Conservation (phyloP, 2,329 filamentous ascomycete species). For the Escovopsis weberi region DNA sequence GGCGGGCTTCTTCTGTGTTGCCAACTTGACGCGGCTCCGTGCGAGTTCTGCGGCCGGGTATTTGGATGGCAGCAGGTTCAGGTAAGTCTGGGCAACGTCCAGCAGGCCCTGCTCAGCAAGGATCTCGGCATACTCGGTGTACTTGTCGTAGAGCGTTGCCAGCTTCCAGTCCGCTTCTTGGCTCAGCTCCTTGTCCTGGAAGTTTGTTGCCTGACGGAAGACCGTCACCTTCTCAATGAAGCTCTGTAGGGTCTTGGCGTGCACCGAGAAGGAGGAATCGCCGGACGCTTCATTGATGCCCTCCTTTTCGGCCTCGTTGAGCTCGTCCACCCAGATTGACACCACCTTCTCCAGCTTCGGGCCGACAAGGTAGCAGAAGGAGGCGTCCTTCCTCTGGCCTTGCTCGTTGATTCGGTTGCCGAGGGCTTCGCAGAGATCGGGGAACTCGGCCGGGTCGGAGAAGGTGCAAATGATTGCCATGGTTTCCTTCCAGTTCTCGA, state of each 20-base stretch:
- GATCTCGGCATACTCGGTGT: slow-evolving; percentile 93
- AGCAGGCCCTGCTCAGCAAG: slow-evolving; percentile 82
- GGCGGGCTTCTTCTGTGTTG: slow-evolving; percentile 42
- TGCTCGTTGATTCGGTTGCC: slow-evolving; percentile 78
- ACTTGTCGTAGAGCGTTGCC: slow-evolving; percentile 77
- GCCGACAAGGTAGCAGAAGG: slow-evolving; percentile 90
- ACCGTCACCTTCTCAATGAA: slow-evolving; percentile 98
- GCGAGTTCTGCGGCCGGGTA: slow-evolving; percentile 83
- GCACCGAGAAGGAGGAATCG: slow-evolving; percentile 80
- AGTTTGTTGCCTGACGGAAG: slow-evolving; percentile 88
- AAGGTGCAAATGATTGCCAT: slow-evolving; percentile 96
- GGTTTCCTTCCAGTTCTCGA: slow-evolving; percentile 90
- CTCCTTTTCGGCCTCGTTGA: slow-evolving; percentile 69
- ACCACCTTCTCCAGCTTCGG: slow-evolving; percentile 97
- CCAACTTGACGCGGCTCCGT: slow-evolving; percentile 69
- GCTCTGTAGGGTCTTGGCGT: slow-evolving; percentile 73
- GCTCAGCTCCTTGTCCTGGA: slow-evolving; percentile 61
- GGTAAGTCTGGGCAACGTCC: slow-evolving; percentile 75
- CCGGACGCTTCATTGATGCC: slow-evolving; percentile 53
- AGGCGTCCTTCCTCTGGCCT: slow-evolving; percentile 73
- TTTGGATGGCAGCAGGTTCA: slow-evolving; percentile 67
- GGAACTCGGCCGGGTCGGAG: slow-evolving; percentile 79
- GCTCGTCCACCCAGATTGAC: slow-evolving; percentile 80
- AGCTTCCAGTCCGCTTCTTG: slow-evolving; percentile 79
- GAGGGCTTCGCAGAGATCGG: slow-evolving; percentile 86